Evolutionary conservation across 192 early-diverging fungal species (phyloP).

Genomic region (Gorgonomyces haynaldii): DNA sequence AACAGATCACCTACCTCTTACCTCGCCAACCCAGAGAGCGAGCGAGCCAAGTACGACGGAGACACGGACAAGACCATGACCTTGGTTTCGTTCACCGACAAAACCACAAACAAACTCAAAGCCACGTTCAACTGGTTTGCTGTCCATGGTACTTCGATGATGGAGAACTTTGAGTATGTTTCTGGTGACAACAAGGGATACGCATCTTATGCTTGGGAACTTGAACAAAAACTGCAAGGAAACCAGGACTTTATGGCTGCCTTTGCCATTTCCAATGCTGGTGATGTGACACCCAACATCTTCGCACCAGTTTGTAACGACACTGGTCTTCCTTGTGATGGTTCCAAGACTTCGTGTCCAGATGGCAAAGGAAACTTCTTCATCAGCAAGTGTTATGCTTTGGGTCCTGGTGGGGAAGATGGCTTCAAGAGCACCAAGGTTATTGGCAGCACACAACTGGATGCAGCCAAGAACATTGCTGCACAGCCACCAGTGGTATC

Average conservation of each 20-base stretch:
- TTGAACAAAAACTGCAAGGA: conserved; percentile 8
- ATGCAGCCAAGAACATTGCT: neutral
- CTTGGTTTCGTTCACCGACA: conserved; percentile 3
- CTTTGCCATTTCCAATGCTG: conserved; percentile 33
- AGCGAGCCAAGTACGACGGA: conserved; percentile 22
- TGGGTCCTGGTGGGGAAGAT: conserved; percentile 26
- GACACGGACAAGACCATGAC: conserved; percentile 24
- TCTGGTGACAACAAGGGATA: conserved; percentile 40
- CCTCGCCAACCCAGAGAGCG: conserved; percentile 25
- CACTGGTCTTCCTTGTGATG: conserved; percentile 32
- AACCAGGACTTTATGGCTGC: conserved; percentile 28
- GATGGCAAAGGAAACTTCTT: conserved; percentile 9
- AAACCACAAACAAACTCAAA: neutral
- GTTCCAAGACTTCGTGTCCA: conserved; percentile 19
- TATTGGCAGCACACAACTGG: conserved; percentile 25
- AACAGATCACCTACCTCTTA: conserved; percentile 30
- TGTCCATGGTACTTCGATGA: conserved; percentile 33
- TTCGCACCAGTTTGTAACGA: conserved; percentile 23
- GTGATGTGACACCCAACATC: conserved; percentile 32
- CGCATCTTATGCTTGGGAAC: conserved; percentile 29
- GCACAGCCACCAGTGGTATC: neutral
- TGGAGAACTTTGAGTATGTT: conserved; percentile 16
- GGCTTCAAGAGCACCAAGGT: conserved; percentile 26
- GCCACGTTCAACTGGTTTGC: conserved; percentile 29
- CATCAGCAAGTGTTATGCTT: conserved; percentile 23